phyloP scores from a whole-genome alignment of 2,329 filamentous ascomycete genomes.

The Ascochyta fabae region DNA sequence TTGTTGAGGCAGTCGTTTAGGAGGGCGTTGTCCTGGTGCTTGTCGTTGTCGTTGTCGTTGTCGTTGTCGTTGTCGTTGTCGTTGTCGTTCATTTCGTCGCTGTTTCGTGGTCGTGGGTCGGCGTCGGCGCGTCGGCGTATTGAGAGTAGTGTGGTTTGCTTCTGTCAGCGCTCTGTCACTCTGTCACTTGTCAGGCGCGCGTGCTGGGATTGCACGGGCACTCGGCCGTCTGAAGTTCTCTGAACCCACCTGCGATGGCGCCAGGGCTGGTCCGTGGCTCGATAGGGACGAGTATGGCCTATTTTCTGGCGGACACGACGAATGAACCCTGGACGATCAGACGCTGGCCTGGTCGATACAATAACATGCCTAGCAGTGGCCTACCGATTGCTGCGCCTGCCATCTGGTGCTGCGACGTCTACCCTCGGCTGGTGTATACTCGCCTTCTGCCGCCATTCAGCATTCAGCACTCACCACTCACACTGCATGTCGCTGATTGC shows the following conservation, averaged over 20 bases:
- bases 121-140: too few species aligned
- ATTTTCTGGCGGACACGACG: conserved; percentile 16
- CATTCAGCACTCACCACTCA: not conserved
- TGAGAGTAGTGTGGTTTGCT: too few species aligned
- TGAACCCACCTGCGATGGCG: conserved; percentile 7
- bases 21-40: too few species aligned
- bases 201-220: conserved; percentile 13
- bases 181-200: conserved; percentile 1
- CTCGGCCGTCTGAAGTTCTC: not conserved
- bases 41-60: too few species aligned
- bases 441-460: not conserved
- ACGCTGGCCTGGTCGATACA: conserved; percentile 9
- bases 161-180: not conserved
- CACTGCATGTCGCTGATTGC: conserved; percentile 11
- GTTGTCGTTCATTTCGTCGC: too few species aligned
- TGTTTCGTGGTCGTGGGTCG: too few species aligned
- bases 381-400: not conserved
- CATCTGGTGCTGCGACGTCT: not conserved
- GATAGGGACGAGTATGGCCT: not conserved
- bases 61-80: too few species aligned
- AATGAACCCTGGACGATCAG: conserved; percentile 18
- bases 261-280: not conserved
- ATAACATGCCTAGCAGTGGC: conserved; percentile 1
- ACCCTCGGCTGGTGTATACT: not conserved
- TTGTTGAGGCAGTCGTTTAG: too few species aligned